phyloP scores from a whole-genome alignment of 768 basidiomycete genomes.

The Rhizopogon vinicolor region DNA sequence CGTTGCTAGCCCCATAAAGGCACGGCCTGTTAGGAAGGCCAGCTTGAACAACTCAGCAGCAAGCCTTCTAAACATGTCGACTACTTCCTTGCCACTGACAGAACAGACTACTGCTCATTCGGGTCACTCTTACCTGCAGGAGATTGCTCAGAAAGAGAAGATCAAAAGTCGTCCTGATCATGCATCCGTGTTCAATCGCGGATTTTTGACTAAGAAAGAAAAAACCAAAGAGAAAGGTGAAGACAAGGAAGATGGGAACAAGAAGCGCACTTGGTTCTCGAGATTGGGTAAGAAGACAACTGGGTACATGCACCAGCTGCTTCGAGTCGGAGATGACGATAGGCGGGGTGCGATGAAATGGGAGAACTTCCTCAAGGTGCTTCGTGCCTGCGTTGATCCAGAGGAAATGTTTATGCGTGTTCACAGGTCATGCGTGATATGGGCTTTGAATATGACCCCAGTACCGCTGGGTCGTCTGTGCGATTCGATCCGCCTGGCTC shows the following conservation, averaged over 20 bases:
- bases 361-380: slow-evolving; percentile 73
- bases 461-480: slow-evolving; percentile 79
- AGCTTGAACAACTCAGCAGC: slow-evolving; percentile 13
- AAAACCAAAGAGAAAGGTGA: slow-evolving; percentile 30
- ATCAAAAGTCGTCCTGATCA: slow-evolving; percentile 66
- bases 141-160: slow-evolving; percentile 54
- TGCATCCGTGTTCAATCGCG: slow-evolving; percentile 41
- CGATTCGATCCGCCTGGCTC: slow-evolving; percentile 71
- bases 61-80: slow-evolving; percentile 28
- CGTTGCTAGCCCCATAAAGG: slow-evolving; percentile 21
- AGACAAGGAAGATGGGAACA: slow-evolving; percentile 16
- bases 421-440: slow-evolving; percentile 70
- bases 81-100: slow-evolving; percentile 35
- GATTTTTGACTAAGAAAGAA: slow-evolving; percentile 46
- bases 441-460: slow-evolving; percentile 71
- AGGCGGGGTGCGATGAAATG: slow-evolving; percentile 68
- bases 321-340: slow-evolving; percentile 52
- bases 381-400: neutral
- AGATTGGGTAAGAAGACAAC: slow-evolving; percentile 56
- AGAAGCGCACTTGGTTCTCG: slow-evolving; percentile 51
- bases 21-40: slow-evolving; percentile 4
- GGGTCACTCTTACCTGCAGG: slow-evolving; percentile 62
- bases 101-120: slow-evolving; percentile 60
- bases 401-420: slow-evolving; percentile 1
- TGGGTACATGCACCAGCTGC: slow-evolving; percentile 58